Evolutionary conservation across 352 stramenopile species (phyloP).

Genomic region (Ophiocytium majus): DNA sequence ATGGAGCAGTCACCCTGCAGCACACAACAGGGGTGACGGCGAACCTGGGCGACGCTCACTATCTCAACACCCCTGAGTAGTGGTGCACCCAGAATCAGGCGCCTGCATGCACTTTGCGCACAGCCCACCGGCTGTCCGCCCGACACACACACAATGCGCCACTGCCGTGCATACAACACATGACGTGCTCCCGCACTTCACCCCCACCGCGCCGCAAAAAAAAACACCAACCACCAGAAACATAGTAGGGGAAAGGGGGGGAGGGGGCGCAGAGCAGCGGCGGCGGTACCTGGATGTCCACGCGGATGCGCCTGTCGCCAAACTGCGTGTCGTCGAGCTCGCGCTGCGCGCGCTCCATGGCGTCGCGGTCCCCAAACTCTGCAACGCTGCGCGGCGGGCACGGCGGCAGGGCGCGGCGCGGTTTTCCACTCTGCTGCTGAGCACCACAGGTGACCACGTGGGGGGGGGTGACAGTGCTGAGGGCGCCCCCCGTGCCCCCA

Average conservation of each 20-base stretch:
- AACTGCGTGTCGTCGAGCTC: slow-evolving; percentile 56
- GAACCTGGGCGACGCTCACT: too few species aligned
- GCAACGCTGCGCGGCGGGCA: slow-evolving; percentile 31
- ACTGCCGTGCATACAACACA: not conserved
- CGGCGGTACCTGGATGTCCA: slow-evolving; percentile 41
- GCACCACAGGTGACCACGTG: too few species aligned
- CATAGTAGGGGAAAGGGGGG: not conserved
- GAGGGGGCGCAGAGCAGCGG: not conserved
- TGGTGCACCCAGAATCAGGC: too few species aligned
- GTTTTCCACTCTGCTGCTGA: too few species aligned
- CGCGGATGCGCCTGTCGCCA: slow-evolving; percentile 45
- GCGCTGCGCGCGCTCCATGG: slow-evolving; percentile 48
- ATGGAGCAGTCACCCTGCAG: too few species aligned
- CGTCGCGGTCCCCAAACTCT: slow-evolving; percentile 54
- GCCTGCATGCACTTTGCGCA: too few species aligned
- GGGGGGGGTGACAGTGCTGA: too few species aligned
- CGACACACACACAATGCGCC: not conserved
- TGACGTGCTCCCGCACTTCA: not conserved
- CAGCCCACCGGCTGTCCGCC: too few species aligned
- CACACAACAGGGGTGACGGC: too few species aligned
- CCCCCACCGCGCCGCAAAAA: not conserved
- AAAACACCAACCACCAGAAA: not conserved
- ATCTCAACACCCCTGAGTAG: too few species aligned
- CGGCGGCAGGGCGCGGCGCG: not conserved
- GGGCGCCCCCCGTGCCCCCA: too few species aligned